Conservation (phyloP, 768 basidiomycete genomes). For the Cyclocybe aegerita region DNA sequence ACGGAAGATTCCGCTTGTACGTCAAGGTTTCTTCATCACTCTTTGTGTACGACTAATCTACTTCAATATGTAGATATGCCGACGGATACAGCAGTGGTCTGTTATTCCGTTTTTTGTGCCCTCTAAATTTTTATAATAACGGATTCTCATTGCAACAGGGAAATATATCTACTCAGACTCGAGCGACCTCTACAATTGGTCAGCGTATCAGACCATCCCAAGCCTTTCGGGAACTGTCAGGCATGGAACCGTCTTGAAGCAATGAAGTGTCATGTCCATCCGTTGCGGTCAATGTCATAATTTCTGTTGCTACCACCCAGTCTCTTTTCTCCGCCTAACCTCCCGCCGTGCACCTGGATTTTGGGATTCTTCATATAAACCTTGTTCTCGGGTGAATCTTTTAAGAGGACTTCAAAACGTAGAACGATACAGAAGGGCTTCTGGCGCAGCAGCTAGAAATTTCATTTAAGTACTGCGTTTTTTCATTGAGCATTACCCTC, state of each 20-base stretch:
- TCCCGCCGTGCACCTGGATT: too few species aligned
- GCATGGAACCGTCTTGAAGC: slow-evolving; percentile 33
- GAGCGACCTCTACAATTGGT: slow-evolving; percentile 31
- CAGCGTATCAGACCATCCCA: slow-evolving; percentile 26
- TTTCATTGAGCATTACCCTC: too few species aligned
- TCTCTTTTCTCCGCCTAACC: neutral
- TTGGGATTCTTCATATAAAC: too few species aligned
- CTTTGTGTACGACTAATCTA: neutral
- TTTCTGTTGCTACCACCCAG: neutral
- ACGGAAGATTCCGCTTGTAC: slow-evolving; percentile 31
- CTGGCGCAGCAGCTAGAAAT: too few species aligned
- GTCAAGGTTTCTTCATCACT: slow-evolving; percentile 2
- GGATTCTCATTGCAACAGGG: slow-evolving; percentile 7
- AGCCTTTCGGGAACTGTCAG: slow-evolving; percentile 27
- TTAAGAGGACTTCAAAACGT: too few species aligned
- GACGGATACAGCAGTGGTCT: slow-evolving; percentile 30
- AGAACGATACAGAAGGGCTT: too few species aligned
- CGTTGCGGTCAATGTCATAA: neutral
- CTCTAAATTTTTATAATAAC: too few species aligned
- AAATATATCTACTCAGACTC: slow-evolving; percentile 37
- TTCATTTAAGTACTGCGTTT: too few species aligned
- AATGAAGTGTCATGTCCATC: slow-evolving; percentile 9
- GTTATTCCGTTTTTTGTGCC: neutral
- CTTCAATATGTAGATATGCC: slow-evolving; percentile 20
- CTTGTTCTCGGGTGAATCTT: too few species aligned